Base-by-base conservation (phyloP, 2,329 filamentous ascomycete genomes). In the Blastomyces emzantsi region DNA sequence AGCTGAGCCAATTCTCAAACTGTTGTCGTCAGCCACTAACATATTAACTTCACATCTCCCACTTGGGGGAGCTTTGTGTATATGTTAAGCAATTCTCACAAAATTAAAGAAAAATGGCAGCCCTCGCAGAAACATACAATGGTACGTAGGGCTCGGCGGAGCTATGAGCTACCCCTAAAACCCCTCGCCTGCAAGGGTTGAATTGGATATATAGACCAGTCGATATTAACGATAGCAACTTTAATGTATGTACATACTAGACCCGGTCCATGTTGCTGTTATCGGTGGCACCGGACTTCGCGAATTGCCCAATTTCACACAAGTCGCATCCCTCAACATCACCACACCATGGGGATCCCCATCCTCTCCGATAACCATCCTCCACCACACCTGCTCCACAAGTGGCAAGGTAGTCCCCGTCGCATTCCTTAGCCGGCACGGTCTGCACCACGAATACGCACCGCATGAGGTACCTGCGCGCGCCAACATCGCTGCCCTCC, bases 401-500 rank as follows among this genome's bases (percentile, higher is more conserved):
- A 85, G 80, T 61, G 80, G 82, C 70, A 79, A 82, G 69, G 79
- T 80, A 8, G 82, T 85, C 57, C 82, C 85, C 17, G 79, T 99
- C 67, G 94, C 94, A 63, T 99, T 99, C 82, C 85, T 99, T 69
- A 91, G 92, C 67, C 91, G 94, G 55, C 94, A 99, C 78, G 94
- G 94, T 68, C 75, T 86, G 15, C 83, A 94, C 83, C 94, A 99
- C 80, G 85, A 97, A 77, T 83, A 90, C 69, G 91, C 92, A 6
- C 94, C 94, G 0, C 92, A 97, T 74, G 94, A 99, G 78, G 90
- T 99, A n/a, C 92, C 92, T 65, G 85, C 87, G 68, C 90, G 90
- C 67, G 94, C 94, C 77, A 99, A 97, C 81, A 96, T 99, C 72
- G 93, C 94, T n/a, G 94, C 94, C n/a, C 83, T 99, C 67, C 88